Evolutionary conservation across 148 eudicot genomes (phyloP), one percentile per base, ranked within the genome.

Genomic region (Agrostemma githago): DNA sequence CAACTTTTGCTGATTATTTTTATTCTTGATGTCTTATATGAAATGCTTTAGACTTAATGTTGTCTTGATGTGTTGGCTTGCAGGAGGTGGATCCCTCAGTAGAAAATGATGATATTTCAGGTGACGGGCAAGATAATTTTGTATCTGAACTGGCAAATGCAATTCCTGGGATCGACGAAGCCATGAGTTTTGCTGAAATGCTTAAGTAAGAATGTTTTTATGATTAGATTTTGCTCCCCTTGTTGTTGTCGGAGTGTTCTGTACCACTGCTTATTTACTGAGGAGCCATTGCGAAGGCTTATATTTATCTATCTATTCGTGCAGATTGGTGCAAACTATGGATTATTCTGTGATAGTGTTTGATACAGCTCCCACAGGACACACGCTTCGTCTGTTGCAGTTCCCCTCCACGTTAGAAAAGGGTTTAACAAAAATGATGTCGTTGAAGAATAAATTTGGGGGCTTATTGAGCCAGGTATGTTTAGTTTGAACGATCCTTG

Each of bases 171-270:
- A 95, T 95, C 59, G 98, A 95, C 78, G 98, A 95, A 85, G 98
- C 98, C 79, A 95, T 95, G 98, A 95, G 98, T 82, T 95, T 95
- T 80, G 98, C 98, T 1, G 98, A 95, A 85, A 95, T 95, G 98
- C 85, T 95, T 43, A 95, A 95, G 97, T 95, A 84, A 87, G 96
- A 57, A 61, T 37, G 6, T 68, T 8, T 15, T 75, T 1, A 26
- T 26, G 34, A 26, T 26, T 26, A 26, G 0, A 26, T 26, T 26
- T 26, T 26, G 34, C 34, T 26, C 26, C 17, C 8, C 26, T 26
- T 6, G 48, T 17, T 37, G 53, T 76, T 44, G 17, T 4, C 5
- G 6, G 53, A 62, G 34, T 26, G 34, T 26, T 26, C 34, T n/a
- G 34, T 26, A 1, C 34, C 34, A 26, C 1, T 26, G 34, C 34